phyloP scores from a whole-genome alignment of 768 basidiomycete species.

The Cubamyces lactineus region DNA sequence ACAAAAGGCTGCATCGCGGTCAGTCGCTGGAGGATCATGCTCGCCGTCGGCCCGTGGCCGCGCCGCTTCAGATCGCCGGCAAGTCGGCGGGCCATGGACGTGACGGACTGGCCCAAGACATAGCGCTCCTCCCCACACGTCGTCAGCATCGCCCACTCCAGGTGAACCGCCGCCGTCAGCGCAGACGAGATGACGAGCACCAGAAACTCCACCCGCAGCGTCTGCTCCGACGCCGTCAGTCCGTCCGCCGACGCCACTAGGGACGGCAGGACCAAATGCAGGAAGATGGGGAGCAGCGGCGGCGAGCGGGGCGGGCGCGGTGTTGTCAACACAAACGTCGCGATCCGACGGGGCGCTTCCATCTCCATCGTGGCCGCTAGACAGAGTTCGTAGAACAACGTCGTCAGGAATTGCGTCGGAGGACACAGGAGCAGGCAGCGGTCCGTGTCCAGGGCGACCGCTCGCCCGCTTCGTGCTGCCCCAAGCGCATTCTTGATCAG shows the following conservation, averaged over 20 bases:
- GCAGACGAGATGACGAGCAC: conserved; percentile 66
- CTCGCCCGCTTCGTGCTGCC: conserved; percentile 62
- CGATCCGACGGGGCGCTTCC: conserved; percentile 65
- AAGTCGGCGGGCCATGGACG: conserved; percentile 66
- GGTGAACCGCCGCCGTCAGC: conserved; percentile 66
- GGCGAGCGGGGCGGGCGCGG: conserved; percentile 57
- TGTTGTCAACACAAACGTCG: conserved; percentile 67
- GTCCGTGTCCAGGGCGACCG: conserved; percentile 65
- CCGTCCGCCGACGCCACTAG: conserved; percentile 61
- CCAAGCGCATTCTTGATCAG: conserved; percentile 60
- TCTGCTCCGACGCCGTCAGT: conserved; percentile 55
- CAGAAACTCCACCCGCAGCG: conserved; percentile 62
- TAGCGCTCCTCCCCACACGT: conserved; percentile 52
- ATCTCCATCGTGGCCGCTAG: conserved; percentile 53
- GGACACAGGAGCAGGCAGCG: conserved; percentile 62
- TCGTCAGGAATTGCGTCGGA: conserved; percentile 62
- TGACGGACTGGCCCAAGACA: conserved; percentile 64
- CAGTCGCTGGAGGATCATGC: conserved; percentile 62
- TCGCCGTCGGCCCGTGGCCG: conserved; percentile 50
- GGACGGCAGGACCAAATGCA: conserved; percentile 67
- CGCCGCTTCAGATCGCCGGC: conserved; percentile 60
- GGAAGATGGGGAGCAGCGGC: conserved; percentile 74
- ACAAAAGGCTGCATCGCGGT: conserved; percentile 66
- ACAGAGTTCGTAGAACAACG: conserved; percentile 71
- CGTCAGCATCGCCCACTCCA: conserved; percentile 68